Conservation (phyloP, 1,284 basidiomycete genomes). For the Somion occarium region DNA sequence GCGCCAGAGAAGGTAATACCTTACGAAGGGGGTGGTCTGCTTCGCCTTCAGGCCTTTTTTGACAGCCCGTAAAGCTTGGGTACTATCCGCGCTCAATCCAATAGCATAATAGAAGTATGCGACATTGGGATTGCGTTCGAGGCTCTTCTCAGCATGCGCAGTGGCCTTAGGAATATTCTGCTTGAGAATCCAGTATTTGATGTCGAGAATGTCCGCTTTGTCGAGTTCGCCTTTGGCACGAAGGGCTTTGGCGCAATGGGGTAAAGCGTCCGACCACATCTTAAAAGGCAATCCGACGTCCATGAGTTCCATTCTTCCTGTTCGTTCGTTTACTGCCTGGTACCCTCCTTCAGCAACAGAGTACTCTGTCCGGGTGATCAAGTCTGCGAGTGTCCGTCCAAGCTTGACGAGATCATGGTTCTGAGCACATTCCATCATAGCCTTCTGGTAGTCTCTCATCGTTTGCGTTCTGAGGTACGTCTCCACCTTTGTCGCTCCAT, state of each 20-base stretch:
- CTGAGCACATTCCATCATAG: slow-evolving; percentile 43
- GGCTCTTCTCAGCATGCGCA: slow-evolving; percentile 35
- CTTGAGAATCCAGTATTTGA: slow-evolving; percentile 49
- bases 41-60: slow-evolving; percentile 53
- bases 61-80: slow-evolving; percentile 37
- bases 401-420: slow-evolving; percentile 47
- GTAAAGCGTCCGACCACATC: slow-evolving; percentile 50
- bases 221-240: slow-evolving; percentile 41
- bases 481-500: slow-evolving; percentile 28
- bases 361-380: slow-evolving; percentile 54
- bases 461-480: slow-evolving; percentile 13
- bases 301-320: slow-evolving; percentile 33
- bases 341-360: slow-evolving; percentile 52
- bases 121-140: slow-evolving; percentile 48
- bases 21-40: slow-evolving; percentile 26
- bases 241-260: slow-evolving; percentile 47
- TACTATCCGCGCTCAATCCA: slow-evolving; percentile 24
- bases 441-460: slow-evolving; percentile 40
- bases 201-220: slow-evolving; percentile 54
- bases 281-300: slow-evolving; percentile 53
- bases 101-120: slow-evolving; percentile 59
- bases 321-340: slow-evolving; percentile 37
- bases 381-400: slow-evolving; percentile 40
- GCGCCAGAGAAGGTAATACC: slow-evolving; percentile 47
- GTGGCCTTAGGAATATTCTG: slow-evolving; percentile 40